Evolutionary conservation across 1,139 yeast genomes (phyloP), one percentile per base, ranked within the genome.

Genomic region (Yamadazyma taylorii): DNA sequence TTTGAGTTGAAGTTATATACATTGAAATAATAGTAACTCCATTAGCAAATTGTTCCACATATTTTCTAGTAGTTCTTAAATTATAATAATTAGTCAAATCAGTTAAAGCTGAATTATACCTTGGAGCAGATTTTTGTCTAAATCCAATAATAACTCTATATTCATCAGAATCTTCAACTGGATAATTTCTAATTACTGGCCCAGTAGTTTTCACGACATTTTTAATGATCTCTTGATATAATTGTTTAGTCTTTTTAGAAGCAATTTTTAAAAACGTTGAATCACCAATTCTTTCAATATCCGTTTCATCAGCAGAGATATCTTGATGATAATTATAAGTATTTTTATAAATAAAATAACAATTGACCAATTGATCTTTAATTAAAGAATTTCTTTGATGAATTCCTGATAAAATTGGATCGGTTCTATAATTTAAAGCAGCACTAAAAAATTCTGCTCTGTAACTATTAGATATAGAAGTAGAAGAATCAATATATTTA

Each of bases 31-130:
- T 77, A 24, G 96, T 84, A 41, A 84, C 78, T 38, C 96, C 96
- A 58, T 90, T 88, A 46, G 92, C 75, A 60, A 92, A 92, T 58
- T 90, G 95, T 63, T 92, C 98, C 42, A 92, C 92, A 59, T 89
- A 92, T 65, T 89, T 89, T 61, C 97, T 79, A 30, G 95, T 82
- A 39, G 92, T 82, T 38, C 80, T 78, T 54, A 92, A 75, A 47
- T 89, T 87, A 66, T 92, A 92, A 70, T 89, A 92, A 59, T 85
- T 86, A 52, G 92, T 92, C 60, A 92, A 74, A 50, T 90, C 88
- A 37, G 90, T 78, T 49, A 92, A 75, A 14, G 97, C 96, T 30
- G 95, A 81, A 61, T 83, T 88, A 68, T 86, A 92, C 47, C 92
- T 83, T 37, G 92, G 85, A 12, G 96, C 82, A 22, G 95, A 75